A percentile compares a stretch with the other conserved stretches of the same genome.
Conservation (phyloP, 805 yeast genomes). For the Cyberlindnera xylosilytica region DNA sequence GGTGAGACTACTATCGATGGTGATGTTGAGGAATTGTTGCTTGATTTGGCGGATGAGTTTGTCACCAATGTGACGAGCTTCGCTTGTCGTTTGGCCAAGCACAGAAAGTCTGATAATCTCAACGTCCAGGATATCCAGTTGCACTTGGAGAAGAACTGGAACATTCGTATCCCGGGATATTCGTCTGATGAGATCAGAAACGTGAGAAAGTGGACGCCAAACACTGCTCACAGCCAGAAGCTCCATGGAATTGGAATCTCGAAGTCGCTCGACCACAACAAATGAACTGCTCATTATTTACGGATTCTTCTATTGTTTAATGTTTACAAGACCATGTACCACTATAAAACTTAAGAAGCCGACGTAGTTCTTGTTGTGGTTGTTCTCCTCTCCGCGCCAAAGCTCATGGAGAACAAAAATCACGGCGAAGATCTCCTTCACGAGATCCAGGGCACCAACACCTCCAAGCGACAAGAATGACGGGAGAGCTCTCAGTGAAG, state of each 20-base stretch:
- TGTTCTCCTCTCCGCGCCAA: no score
- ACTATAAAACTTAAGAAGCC: no score
- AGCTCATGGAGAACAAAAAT: no score
- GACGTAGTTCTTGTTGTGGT: no score
- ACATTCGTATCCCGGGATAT: conserved; percentile 90
- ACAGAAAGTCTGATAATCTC: conserved; percentile 80
- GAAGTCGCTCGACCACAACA: conserved; percentile 45
- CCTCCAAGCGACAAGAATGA: no score
- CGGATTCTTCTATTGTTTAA: not conserved
- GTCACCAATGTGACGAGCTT: conserved; percentile 86
- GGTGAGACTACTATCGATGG: conserved; percentile 90
- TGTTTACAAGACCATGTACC: not conserved
- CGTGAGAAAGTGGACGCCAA: conserved; percentile 70
- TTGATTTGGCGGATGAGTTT: conserved; percentile 95
- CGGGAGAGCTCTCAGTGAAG: not conserved
- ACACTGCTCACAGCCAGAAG: conserved; percentile 59
- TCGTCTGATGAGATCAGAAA: conserved; percentile 86
- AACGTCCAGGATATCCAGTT: conserved; percentile 89
- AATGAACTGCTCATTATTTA: no score
- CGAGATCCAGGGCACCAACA: no score
- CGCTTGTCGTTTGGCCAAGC: conserved; percentile 94
- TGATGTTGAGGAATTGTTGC: conserved; percentile 85
- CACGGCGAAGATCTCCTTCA: no score
- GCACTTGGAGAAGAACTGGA: conserved; percentile 92
- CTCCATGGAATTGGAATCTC: conserved; percentile 62